Evolutionary conservation across 1,284 basidiomycete species (phyloP), one percentile per base, ranked within the genome.

Genomic region (Meira miltonrushii): DNA sequence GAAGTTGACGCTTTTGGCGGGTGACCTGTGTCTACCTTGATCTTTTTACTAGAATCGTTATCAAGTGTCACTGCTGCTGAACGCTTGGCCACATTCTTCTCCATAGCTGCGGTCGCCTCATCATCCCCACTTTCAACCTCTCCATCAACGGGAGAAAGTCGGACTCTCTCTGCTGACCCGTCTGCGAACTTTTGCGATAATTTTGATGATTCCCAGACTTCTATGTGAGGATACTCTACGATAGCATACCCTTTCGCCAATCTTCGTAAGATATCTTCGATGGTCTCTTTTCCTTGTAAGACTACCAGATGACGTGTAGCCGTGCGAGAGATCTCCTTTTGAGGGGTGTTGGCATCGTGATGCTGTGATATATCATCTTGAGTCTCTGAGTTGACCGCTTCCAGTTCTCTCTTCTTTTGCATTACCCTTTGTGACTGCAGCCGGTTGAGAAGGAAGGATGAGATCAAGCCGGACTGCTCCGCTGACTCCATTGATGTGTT

Each of bases 201-300:
- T 5, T 13, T 11, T n/a, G 4, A 5, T 17, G 12, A 19, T n/a
- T 53, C 50, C 55, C 55, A 56, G 4, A 56, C 25, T 41, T 56
- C 55, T 2, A 56, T 38, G 12, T 46, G 41, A 23, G 41, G 17
- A 28, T 56, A 56, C 23, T 56, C 55, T 13, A 56, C 47, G 33
- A 56, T 46, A 17, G 55, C 55, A 23, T 37, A 39, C 8, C 55
- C 44, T 19, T 17, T 25, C 43, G 55, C 11, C n/a, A 56, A 19
- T 7, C 28, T n/a, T 19, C 17, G 11, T 12, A 56, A 19, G n/a
- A 56, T 7, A 2, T 9, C 41, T 25, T 56, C 17, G 21, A 56
- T 12, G 5, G 9, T 46, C 12, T 37, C 25, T 11, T 12, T 23
- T n/a, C n/a, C 55, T n/a, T 50, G n/a, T 11, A 37, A 19, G 15